Evolutionary conservation across 2,329 filamentous ascomycete genomes (phyloP), one percentile per base, ranked within the genome.

Genomic region (Claviceps fusiformis): DNA sequence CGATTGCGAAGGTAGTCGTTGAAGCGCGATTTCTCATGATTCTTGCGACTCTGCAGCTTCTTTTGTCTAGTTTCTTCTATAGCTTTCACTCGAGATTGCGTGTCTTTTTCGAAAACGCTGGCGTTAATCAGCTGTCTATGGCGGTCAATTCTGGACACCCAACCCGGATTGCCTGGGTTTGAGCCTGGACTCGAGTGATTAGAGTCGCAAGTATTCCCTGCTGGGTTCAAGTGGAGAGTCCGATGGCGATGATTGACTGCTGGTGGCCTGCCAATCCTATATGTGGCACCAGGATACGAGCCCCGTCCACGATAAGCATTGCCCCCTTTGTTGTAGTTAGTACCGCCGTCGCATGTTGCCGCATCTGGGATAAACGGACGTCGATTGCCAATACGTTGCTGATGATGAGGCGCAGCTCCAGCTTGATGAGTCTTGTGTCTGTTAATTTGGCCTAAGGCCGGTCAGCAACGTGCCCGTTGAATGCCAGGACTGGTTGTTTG

Each of bases 41-140:
- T 73, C 55, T 83, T 75, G 54, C 72, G 76, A 52, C 75, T 70
- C 24, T 73, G 72, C 50, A 81, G 70, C 60, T 80, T 82, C 55
- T 79, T 76, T 58, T 77, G 74, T 15, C 80, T 75, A 2, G 82
- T 87, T 62, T 87, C 80, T 60, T 89, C 85, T 47, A 91, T 86
- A 11, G 85, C 86, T 63, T 82, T 85, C 10, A 80, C 73, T 48
- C 87, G 80, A 35, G 79, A 79, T 64, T 87, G 80, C 11, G 78
- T 76, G 57, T 89, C 83, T 66, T 88, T 85, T 59, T 90, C 83
- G 66, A 86, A 93, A 1, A 92, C 80, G 17, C 81, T 80, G 24
- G 85, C 81, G 65, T 92, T 95, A 69, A 95, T 93, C 45, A 95
- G 73, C 67, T 95, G 88, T 65, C 87, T 80, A 65, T 91, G 87